These are phyloP conservation scores for Hyaloscypha bicolor DNA, from an alignment of 495 filamentous ascomycete species.

Conservation along the genomic window DNA sequence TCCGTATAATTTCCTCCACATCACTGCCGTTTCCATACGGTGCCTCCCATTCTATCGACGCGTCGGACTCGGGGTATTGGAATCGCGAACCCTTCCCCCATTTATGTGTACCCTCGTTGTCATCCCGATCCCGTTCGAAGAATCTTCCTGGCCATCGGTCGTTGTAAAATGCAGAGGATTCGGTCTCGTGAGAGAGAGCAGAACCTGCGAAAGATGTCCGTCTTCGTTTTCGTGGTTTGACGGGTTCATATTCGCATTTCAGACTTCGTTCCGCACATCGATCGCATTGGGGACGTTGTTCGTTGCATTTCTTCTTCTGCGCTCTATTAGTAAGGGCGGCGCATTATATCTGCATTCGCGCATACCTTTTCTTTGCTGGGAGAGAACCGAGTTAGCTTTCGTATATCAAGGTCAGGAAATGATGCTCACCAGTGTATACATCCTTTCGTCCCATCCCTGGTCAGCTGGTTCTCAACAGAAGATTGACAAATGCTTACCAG, in stretches of 20 bases:
- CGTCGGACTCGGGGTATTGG: conserved; percentile 21
- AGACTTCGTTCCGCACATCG: conserved; percentile 57
- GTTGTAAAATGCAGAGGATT: conserved; percentile 19
- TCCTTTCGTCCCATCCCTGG: conserved; percentile 38
- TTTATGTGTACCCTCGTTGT: conserved; percentile 13
- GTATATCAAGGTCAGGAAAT: neutral
- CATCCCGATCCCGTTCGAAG: conserved; percentile 22
- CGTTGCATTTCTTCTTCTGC: conserved; percentile 70
- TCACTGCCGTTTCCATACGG: conserved; percentile 14
- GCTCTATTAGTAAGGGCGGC: conserved; percentile 17
- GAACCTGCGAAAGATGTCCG: conserved; percentile 26
- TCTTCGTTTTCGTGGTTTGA: conserved; percentile 59
- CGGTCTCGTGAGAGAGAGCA: conserved; percentile 11
- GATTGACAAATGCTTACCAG: conserved; percentile 47
- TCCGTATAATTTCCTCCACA: conserved; percentile 28
- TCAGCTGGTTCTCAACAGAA: conserved; percentile 7
- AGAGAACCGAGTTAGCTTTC: conserved; percentile 9
- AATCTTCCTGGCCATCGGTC: conserved; percentile 21
- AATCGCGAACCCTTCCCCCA: conserved; percentile 26
- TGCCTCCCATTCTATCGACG: conserved; percentile 16
- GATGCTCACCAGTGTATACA: conserved; percentile 59
- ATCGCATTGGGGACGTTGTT: conserved; percentile 58
- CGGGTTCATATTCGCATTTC: conserved; percentile 57
- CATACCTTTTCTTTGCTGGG: conserved; percentile 53
- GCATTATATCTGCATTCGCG: conserved; percentile 2